Evolutionary conservation across 2,329 filamentous ascomycete genomes (phyloP), one percentile per base, ranked within the genome.

Genomic region (Cladosporium phlei): DNA sequence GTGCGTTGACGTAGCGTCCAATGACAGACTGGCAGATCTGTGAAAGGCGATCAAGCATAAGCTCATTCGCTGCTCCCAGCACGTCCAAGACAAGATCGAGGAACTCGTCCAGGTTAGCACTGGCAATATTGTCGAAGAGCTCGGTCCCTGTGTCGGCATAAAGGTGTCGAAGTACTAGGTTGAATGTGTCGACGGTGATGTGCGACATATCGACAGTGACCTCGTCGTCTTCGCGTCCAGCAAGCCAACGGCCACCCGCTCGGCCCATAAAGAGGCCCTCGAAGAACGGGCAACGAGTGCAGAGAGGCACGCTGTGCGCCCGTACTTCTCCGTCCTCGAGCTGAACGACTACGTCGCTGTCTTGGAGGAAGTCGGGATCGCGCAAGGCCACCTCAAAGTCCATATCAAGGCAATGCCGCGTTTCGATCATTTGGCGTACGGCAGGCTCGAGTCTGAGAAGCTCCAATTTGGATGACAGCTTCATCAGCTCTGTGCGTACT

Each of bases 11-110:
- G 66, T 93, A 94, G 39, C 79, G 80, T 27, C 89, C 90, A 49
- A 97, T 78, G 17, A 89, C 70, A 49, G 79, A 82, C 63, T 98
- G 93, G 64, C 93, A 97, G 21, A 94, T 82, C 63, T 95, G 87
- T 4, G 88, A 88, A 4, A 98, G 71, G 5, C 90, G 79, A 62
- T 96, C 89, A 37, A 98, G 77, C 90, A 98, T 96, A 48, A 98
- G 71, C 66, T 98, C 91, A 61, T 98, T 93, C 10, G 90, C 88
- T 43, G 88, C 84, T 47, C 82, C 82, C 77, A 97, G 84, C 34
- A 97, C 86, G 57, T 95, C 89, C 69, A 97, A 78, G 7, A 96
- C 77, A n/a, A 93, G 72, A 57, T 97, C 89, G 4, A 90, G 80
- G 52, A 95, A 89, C 35, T 89, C 85, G 55, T 96, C 89, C 5